Evolutionary conservation across 2,329 filamentous ascomycete genomes (phyloP), one percentile per base, ranked within the genome.

Genomic region (Curvularia sp.): DNA sequence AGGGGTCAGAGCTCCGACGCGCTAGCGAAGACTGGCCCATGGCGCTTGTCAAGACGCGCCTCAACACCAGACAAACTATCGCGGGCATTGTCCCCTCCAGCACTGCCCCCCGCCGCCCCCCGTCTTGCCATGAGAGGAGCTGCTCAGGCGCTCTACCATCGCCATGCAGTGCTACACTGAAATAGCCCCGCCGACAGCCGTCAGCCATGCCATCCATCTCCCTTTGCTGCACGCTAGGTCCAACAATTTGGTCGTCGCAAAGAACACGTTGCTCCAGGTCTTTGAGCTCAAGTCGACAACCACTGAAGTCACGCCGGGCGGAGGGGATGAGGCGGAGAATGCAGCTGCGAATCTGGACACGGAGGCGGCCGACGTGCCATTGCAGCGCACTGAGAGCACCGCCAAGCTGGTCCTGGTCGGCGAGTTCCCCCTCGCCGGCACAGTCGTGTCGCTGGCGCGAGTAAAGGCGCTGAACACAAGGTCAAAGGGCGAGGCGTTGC

Each of bases 121-220:
- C 53, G 41, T 47, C 54, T 48, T 53, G 71, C 72, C 69, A 64
- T 56, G 58, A 59, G 58, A 48, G 51, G 63, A 7, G 56, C 38
- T 19, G 42, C 39, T 32, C 47, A 50, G 36, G 28, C 30, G 27
- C 25, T 42, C 28, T 3, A 39, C 50, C 49, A 39, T 42, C 43
- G 34, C 56, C 72, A 98, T 98, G 94, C 94, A 98, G 86, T 96
- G 92, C 84, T 98, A 98, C 81, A 93, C 92, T 74, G 95, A 99
- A 84, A 84, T 99, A 77, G 88, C 92, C 77, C 91, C 94, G 82
- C 93, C 95, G 53, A 96, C 93, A 77, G 93, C 93, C 76, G 93
- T 98, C 80, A 93, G 92, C 72, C 90, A 97, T 80, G 92, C 93
- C 64, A 80, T 97, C 72, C 86, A 83, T 59, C 80, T 97, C 39